Conservation (phyloP, 192 early-diverging fungal species). For the Neocallimastix lanati region DNA sequence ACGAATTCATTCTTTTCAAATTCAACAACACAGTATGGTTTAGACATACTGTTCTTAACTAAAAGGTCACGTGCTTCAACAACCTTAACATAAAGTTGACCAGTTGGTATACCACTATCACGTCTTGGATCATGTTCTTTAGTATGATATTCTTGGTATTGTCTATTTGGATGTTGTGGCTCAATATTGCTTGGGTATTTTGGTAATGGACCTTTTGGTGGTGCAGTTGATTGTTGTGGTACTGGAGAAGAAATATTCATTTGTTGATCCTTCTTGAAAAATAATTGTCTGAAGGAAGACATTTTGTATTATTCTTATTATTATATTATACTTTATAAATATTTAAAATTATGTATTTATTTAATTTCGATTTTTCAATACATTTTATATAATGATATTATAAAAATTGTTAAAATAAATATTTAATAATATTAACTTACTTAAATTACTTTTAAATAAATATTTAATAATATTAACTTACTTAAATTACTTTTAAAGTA, state of each 20-base stretch:
- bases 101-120: neutral
- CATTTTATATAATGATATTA: too few relatives aligned
- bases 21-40: constrained; percentile 33
- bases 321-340: too few relatives aligned
- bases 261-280: neutral
- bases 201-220: neutral
- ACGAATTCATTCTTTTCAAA: constrained; percentile 38
- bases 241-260: neutral
- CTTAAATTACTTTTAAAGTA: too few relatives aligned
- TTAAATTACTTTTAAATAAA: too few relatives aligned
- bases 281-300: neutral
- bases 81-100: constrained; percentile 23
- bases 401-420: too few relatives aligned
- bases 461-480: too few relatives aligned
- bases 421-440: too few relatives aligned
- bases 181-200: neutral
- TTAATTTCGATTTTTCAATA: too few relatives aligned
- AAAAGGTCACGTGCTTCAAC: constrained; percentile 26
- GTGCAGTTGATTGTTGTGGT: neutral
- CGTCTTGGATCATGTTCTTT: neutral
- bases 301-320: neutral
- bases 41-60: constrained; percentile 2
- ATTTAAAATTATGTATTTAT: too few relatives aligned
- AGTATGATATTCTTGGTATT: neutral
- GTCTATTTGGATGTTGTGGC: neutral